Conservation (phyloP, 2,329 filamentous ascomycete genomes). For the Cladosporium colombiae region DNA sequence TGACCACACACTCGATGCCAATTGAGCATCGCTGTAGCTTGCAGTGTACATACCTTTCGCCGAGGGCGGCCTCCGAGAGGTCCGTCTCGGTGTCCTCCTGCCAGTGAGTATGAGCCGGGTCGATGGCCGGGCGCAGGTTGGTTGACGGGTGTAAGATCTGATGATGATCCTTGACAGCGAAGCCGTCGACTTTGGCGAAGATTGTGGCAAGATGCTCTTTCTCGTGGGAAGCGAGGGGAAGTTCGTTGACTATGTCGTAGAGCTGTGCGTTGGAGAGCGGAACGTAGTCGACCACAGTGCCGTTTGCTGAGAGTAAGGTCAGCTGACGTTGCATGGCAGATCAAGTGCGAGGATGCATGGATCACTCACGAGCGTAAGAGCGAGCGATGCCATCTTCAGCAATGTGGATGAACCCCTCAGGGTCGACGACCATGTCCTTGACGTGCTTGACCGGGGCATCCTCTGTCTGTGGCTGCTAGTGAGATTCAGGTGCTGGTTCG, state of each 20-base stretch:
- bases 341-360: background rate
- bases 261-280: slow-evolving; percentile 25
- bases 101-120: background rate
- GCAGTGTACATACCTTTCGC: slow-evolving; percentile 1
- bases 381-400: slow-evolving; percentile 28
- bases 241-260: background rate
- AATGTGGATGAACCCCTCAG: slow-evolving; percentile 21
- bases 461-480: background rate
- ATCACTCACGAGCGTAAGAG: slow-evolving; percentile 22
- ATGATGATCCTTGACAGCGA: slow-evolving; percentile 2
- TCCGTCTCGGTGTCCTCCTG: background rate
- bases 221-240: background rate
- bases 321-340: background rate
- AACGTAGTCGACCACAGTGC: slow-evolving; percentile 23
- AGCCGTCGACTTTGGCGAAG: slow-evolving; percentile 7
- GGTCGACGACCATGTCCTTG: slow-evolving; percentile 8
- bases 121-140: background rate
- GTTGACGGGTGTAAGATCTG: slow-evolving; percentile 9
- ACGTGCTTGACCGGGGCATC: background rate
- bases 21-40: background rate
- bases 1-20: background rate
- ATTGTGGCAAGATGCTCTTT: background rate
- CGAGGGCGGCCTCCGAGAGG: background rate
- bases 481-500: background rate
- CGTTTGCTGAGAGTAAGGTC: slow-evolving; percentile 14